Percentiles rank a stretch among this genome's conserved stretches.
phyloP scores from a whole-genome alignment of 2,329 filamentous ascomycete genomes.

The Sclerotinia sclerotiorum region DNA sequence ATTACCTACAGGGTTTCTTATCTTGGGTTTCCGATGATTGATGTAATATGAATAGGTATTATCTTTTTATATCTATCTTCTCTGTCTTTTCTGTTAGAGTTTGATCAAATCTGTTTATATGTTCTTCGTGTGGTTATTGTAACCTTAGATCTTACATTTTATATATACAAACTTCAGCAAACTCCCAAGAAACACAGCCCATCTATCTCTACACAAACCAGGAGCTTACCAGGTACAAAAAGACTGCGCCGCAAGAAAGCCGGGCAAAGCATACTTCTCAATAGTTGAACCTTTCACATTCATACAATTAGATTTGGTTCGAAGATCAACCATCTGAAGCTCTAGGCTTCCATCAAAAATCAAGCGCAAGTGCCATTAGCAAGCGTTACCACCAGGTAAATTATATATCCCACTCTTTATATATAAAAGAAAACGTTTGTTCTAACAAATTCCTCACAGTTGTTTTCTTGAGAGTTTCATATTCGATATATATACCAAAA shows the following conservation, averaged over 20 bases:
- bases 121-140: not conserved
- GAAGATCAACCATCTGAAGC: slow-evolving; percentile 4
- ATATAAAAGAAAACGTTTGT: not conserved
- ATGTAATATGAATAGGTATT: slow-evolving; percentile 9
- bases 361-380: not conserved
- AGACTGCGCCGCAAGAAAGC: slow-evolving; percentile 13
- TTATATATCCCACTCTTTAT: slow-evolving; percentile 6
- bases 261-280: not conserved
- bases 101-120: not conserved
- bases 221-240: not conserved
- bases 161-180: not conserved
- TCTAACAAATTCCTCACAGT: not conserved
- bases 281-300: slow-evolving; percentile 12
- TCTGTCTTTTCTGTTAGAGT: not conserved
- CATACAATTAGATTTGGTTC: not conserved
- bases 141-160: not conserved
- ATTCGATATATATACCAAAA: not conserved
- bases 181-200: not conserved
- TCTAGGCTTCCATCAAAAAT: slow-evolving; percentile 10
- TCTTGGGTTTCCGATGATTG: not conserved
- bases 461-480: not conserved
- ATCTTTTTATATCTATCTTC: not conserved
- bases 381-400: not conserved
- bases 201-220: not conserved
- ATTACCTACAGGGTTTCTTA: slow-evolving; percentile 4